These are phyloP conservation scores for Epichloe festucae DNA, from an alignment of 2,329 filamentous ascomycete species.

Conservation along the genomic window DNA sequence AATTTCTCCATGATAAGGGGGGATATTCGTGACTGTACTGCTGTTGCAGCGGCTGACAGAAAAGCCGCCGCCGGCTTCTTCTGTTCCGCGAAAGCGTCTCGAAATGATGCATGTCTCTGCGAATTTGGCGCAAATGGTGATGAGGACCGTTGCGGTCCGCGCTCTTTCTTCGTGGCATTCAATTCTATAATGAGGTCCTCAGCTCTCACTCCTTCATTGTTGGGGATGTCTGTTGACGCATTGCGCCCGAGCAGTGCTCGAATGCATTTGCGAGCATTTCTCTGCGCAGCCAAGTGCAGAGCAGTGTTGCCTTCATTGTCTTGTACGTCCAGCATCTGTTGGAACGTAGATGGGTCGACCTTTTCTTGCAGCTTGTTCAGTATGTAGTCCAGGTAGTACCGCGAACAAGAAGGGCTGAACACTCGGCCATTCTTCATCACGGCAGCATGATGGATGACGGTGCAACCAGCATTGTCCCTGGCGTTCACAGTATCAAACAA, in stretches of 20 bases:
- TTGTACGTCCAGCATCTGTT: constrained; percentile 65
- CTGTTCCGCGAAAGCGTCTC: constrained; percentile 34
- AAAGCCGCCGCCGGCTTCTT: constrained; percentile 31
- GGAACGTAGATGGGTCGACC: constrained; percentile 62
- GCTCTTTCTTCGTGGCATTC: constrained; percentile 56
- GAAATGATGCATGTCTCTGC: constrained; percentile 40
- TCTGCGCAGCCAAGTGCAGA: constrained; percentile 58
- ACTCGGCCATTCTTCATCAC: constrained; percentile 70
- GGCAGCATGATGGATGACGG: constrained; percentile 88
- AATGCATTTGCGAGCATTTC: constrained; percentile 80
- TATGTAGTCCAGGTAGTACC: constrained; percentile 88
- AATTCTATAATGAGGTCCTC: constrained; percentile 69
- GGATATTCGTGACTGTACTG: constrained; percentile 55
- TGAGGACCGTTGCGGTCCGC: constrained; percentile 62
- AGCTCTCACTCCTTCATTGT: constrained; percentile 68
- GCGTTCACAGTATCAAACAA: constrained; percentile 70
- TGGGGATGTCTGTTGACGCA: constrained; percentile 70
- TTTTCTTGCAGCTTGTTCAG: constrained; percentile 75
- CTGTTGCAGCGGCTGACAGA: constrained; percentile 53
- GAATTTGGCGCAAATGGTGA: constrained; percentile 54
- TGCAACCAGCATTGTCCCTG: constrained; percentile 69
- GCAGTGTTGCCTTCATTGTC: constrained; percentile 87
- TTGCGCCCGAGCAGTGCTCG: constrained; percentile 68
- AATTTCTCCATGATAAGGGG: constrained; percentile 62
- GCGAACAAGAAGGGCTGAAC: constrained; percentile 75